These are phyloP conservation scores for Discostella stelligeroides DNA, from an alignment of 108 stramenopile genomes.

Conservation along the genomic window DNA sequence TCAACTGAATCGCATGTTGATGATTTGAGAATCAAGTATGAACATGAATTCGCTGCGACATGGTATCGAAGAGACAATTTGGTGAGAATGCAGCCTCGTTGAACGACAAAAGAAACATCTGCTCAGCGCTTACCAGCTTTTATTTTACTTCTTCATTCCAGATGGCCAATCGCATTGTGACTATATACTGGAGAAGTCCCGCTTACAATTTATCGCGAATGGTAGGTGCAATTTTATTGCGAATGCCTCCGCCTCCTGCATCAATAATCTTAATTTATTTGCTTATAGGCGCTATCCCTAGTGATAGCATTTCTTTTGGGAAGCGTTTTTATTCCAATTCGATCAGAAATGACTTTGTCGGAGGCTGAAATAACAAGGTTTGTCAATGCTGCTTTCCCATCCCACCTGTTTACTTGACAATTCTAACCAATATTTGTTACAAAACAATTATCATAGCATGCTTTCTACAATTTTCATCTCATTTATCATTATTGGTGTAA, in stretches of 20 bases:
- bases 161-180: conserved; percentile 46
- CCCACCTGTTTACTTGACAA: too few relatives aligned
- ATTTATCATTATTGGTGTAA: conserved; percentile 54
- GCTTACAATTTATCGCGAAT: conserved; percentile 51
- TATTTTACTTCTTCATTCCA: conserved; percentile 10
- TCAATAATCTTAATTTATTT: conserved; percentile 7
- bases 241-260: neutral
- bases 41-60: conserved; percentile 31
- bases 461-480: conserved; percentile 55
- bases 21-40: conserved; percentile 22
- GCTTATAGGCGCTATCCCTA: conserved; percentile 15
- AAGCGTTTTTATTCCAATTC: conserved; percentile 38
- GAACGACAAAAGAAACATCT: too few relatives aligned
- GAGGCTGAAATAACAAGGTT: conserved; percentile 41
- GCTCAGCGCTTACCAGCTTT: too few relatives aligned
- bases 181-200: conserved; percentile 49
- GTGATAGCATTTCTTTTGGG: conserved; percentile 35
- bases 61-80: conserved; percentile 17
- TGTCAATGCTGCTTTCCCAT: too few relatives aligned
- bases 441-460: too few relatives aligned
- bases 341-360: neutral
- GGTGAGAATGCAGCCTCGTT: too few relatives aligned
- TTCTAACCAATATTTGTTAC: too few relatives aligned
- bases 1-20: conserved; percentile 23
- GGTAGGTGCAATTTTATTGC: conserved; percentile 6